These are phyloP conservation scores for Microbotryum lychnidis-dioicae DNA, from an alignment of 1,284 basidiomycete species.

Conservation along the genomic window DNA sequence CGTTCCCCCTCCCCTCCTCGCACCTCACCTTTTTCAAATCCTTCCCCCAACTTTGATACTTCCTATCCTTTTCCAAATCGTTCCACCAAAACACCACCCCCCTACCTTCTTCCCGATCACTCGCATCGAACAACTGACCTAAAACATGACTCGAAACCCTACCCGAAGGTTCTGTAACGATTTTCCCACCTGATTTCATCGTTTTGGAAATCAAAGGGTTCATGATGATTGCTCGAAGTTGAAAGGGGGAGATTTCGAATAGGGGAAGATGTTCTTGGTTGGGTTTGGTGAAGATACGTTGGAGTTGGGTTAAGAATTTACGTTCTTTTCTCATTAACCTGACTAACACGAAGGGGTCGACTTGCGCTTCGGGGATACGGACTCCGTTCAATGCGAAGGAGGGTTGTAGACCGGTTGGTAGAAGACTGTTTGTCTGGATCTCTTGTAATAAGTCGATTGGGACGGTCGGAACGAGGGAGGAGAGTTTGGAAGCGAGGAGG, in stretches of 20 bases:
- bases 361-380: slow-evolving; percentile 52
- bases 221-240: slow-evolving; percentile 61
- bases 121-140: slow-evolving; percentile 76
- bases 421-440: slow-evolving; percentile 36
- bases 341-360: slow-evolving; percentile 64
- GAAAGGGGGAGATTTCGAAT: slow-evolving; percentile 54
- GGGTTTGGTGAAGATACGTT: slow-evolving; percentile 46
- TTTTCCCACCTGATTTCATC: slow-evolving; percentile 13
- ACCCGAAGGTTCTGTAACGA: neutral
- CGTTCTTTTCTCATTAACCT: slow-evolving; percentile 66
- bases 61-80: slow-evolving; percentile 74
- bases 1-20: neutral
- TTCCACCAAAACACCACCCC: slow-evolving; percentile 75
- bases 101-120: slow-evolving; percentile 72
- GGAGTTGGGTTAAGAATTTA: slow-evolving; percentile 45
- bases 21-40: slow-evolving; percentile 16
- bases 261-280: too few relatives aligned
- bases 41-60: slow-evolving; percentile 41
- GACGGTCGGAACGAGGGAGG: slow-evolving; percentile 29
- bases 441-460: slow-evolving; percentile 48
- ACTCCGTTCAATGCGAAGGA: slow-evolving; percentile 78
- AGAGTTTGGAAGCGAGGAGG: slow-evolving; percentile 61
- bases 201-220: neutral
- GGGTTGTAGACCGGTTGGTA: neutral
- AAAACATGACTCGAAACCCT: slow-evolving; percentile 47